Percentiles rank a stretch among this genome's conserved stretches.
phyloP scores from a whole-genome alignment of 345 rosid genomes.

The Melastoma malabathricum region DNA sequence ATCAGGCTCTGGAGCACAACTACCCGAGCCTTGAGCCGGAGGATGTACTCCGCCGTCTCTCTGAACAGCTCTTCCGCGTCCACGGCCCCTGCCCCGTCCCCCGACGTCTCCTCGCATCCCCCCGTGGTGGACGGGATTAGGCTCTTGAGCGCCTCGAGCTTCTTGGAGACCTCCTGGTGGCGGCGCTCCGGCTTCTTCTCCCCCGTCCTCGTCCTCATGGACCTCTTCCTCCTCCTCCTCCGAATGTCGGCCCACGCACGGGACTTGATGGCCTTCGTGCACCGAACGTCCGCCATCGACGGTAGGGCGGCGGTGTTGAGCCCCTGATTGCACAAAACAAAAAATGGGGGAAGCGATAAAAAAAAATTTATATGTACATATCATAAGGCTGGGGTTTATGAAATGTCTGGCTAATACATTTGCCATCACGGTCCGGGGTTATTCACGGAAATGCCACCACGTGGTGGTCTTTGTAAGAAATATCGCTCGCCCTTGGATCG shows the following conservation, averaged over 20 bases:
- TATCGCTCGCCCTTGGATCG: too few relatives aligned
- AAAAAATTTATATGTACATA: too few relatives aligned
- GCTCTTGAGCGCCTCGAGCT: conserved; percentile 6
- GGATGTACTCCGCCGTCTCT: conserved; percentile 64
- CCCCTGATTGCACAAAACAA: too few relatives aligned
- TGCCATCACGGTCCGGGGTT: background rate
- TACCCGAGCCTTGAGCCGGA: conserved; percentile 45
- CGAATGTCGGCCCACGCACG: too few relatives aligned
- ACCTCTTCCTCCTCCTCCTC: background rate
- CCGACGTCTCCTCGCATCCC: background rate
- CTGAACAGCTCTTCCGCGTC: conserved; percentile 33
- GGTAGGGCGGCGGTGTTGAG: background rate
- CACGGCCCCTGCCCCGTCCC: too few relatives aligned
- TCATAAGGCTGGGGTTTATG: background rate
- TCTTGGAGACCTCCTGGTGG: background rate
- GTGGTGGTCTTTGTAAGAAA: too few relatives aligned
- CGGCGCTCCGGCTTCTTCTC: background rate
- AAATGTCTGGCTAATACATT: background rate
- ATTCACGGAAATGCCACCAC: background rate
- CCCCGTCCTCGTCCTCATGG: background rate
- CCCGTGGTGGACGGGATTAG: background rate
- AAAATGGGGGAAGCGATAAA: too few relatives aligned
- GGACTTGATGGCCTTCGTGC: too few relatives aligned
- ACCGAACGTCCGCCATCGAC: too few relatives aligned
- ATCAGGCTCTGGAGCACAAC: conserved; percentile 42